Evolutionary conservation across 2,329 filamentous ascomycete genomes (phyloP).

Genomic region (Nothophaeocryptopus gaeumannii): DNA sequence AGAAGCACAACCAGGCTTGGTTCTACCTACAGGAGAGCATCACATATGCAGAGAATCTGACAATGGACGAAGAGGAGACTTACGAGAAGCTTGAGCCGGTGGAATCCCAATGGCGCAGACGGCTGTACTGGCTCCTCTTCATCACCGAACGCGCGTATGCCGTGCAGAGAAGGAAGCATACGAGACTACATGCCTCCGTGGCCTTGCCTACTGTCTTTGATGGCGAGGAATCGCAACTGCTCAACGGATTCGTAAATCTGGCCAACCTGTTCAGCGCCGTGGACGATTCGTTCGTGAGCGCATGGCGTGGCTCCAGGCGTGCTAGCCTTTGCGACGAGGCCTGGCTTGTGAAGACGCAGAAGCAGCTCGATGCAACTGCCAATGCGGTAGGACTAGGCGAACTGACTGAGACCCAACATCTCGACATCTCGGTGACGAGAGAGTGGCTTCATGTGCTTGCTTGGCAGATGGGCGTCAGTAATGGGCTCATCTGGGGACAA

Average conservation of each 20-base stretch:
- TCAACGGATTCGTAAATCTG: conserved; percentile 37
- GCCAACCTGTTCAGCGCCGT: conserved; percentile 37
- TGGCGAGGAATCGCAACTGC: conserved; percentile 33
- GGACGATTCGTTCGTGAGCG: conserved; percentile 36
- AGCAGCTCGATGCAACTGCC: conserved; percentile 33
- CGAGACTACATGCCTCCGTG: conserved; percentile 32
- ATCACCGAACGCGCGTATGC: conserved; percentile 38
- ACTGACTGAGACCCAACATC: conserved; percentile 35
- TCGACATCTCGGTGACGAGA: conserved; percentile 35
- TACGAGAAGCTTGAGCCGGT: conserved; percentile 32
- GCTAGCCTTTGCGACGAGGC: conserved; percentile 35
- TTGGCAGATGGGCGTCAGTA: conserved; percentile 39
- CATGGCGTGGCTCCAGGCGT: conserved; percentile 35
- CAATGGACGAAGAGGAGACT: conserved; percentile 34
- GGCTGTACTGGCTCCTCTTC: conserved; percentile 38
- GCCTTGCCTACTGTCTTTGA: conserved; percentile 34
- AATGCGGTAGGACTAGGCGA: conserved; percentile 25
- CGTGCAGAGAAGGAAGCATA: conserved; percentile 35
- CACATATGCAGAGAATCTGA: conserved; percentile 34
- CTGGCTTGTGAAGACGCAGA: conserved; percentile 36
- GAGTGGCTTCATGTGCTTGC: conserved; percentile 39
- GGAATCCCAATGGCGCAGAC: conserved; percentile 35
- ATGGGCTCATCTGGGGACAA: conserved; percentile 37
- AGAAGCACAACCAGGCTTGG: conserved; percentile 34
- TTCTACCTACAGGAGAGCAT: conserved; percentile 37